These are phyloP conservation scores for Gaertneriomyces semiglobifer DNA, from an alignment of 192 early-diverging fungal species.

Conservation along the genomic window DNA sequence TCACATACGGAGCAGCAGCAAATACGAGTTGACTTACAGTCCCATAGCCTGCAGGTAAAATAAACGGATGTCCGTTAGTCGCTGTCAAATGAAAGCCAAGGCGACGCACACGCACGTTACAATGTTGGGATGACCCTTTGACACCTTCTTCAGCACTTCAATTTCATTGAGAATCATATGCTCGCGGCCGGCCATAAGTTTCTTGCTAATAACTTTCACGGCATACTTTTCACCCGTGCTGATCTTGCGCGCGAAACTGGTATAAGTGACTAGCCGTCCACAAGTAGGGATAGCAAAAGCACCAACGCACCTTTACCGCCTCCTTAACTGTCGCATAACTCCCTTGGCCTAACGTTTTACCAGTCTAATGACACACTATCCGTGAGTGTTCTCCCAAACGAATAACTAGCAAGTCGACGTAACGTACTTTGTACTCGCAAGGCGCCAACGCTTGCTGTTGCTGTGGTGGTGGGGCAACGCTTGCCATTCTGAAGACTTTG, in stretches of 20 bases:
- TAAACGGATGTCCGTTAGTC: too few relatives aligned
- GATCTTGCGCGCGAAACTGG: conserved; percentile 31
- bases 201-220: conserved; percentile 90
- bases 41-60: conserved; percentile 42
- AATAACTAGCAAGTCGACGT: background rate
- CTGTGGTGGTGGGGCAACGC: too few relatives aligned
- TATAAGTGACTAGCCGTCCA: too few relatives aligned
- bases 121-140: conserved; percentile 79
- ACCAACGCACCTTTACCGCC: conserved; percentile 38
- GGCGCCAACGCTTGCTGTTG: conserved; percentile 9
- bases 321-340: conserved; percentile 53
- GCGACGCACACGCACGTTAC: conserved; percentile 49
- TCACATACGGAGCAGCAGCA: conserved; percentile 48
- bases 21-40: conserved; percentile 53
- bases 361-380: conserved; percentile 31
- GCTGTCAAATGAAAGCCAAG: too few relatives aligned
- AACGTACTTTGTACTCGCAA: conserved; percentile 30
- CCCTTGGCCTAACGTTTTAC: conserved; percentile 48
- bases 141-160: conserved; percentile 73
- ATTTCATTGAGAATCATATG: conserved; percentile 91
- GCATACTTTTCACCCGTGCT: conserved; percentile 77
- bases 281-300: too few relatives aligned
- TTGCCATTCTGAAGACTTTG: too few relatives aligned
- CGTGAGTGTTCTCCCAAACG: background rate
- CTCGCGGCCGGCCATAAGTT: conserved; percentile 73